phyloP scores from a whole-genome alignment of 106 monocot genomes.

The Acanthochlamys bracteata region DNA sequence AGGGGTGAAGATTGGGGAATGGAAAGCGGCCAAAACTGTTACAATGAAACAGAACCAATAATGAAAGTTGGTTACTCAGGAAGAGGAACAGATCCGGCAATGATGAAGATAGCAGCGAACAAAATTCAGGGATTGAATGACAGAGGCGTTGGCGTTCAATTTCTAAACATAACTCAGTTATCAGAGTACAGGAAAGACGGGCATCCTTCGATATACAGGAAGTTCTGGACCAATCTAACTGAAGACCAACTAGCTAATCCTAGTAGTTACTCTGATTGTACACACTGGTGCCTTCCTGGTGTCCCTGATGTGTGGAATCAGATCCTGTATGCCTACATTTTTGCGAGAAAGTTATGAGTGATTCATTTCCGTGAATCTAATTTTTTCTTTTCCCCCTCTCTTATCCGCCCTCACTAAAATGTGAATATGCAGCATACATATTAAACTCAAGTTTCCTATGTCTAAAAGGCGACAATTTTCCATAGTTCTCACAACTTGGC shows the following conservation, averaged over 20 bases:
- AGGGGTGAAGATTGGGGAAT: conserved; percentile 53
- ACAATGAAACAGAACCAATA: conserved; percentile 45
- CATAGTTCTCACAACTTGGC: too few relatives aligned
- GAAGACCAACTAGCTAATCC: conserved; percentile 10
- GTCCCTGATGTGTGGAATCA: conserved; percentile 17
- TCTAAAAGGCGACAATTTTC: too few relatives aligned
- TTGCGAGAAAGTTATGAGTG: conserved; percentile 5
- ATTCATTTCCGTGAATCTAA: background rate
- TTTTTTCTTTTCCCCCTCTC: background rate
- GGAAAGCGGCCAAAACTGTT: conserved; percentile 30
- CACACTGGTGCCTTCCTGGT: conserved; percentile 17
- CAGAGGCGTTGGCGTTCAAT: conserved; percentile 41
- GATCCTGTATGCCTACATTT: conserved; percentile 10
- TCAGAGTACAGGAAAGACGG: conserved; percentile 16
- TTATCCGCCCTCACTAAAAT: too few relatives aligned
- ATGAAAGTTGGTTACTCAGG: conserved; percentile 22
- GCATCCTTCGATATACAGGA: conserved; percentile 12
- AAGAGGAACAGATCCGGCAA: conserved; percentile 24
- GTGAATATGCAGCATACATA: too few relatives aligned
- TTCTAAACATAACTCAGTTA: conserved; percentile 9
- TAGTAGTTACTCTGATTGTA: conserved; percentile 10
- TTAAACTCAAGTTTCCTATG: too few relatives aligned
- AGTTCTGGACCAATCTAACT: conserved; percentile 2
- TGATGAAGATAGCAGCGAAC: conserved; percentile 20
- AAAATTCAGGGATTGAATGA: conserved; percentile 14